These are phyloP conservation scores for Fusarium denticulatum DNA, from an alignment of 2,329 filamentous ascomycete genomes.

Conservation along the genomic window DNA sequence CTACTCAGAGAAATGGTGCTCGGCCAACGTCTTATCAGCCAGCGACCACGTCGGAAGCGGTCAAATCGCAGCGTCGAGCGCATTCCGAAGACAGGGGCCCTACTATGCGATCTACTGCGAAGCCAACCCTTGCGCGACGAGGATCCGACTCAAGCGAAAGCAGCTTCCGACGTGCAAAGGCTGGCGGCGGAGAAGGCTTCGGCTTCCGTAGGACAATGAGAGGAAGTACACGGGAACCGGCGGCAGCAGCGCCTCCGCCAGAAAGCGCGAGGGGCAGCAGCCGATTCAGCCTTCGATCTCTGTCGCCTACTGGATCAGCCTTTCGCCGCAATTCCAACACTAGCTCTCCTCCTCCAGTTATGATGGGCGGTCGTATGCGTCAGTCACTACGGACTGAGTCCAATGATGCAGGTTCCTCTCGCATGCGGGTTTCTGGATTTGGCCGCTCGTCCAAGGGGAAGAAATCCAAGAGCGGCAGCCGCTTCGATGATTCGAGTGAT, in stretches of 20 bases:
- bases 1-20: slow-evolving; percentile 6
- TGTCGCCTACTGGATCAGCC: slow-evolving; percentile 72
- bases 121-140: slow-evolving; percentile 58
- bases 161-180: slow-evolving; percentile 78
- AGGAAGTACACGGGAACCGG: slow-evolving; percentile 38
- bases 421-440: slow-evolving; percentile 56
- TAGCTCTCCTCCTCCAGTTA: slow-evolving; percentile 51
- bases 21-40: slow-evolving; percentile 48
- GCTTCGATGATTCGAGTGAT: slow-evolving; percentile 79
- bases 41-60: slow-evolving; percentile 14
- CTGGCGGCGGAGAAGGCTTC: slow-evolving; percentile 58
- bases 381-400: slow-evolving; percentile 57
- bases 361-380: slow-evolving; percentile 54
- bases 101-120: slow-evolving; percentile 34
- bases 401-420: slow-evolving; percentile 49
- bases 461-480: slow-evolving; percentile 59
- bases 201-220: slow-evolving; percentile 82
- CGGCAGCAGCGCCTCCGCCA: slow-evolving; percentile 34
- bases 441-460: slow-evolving; percentile 50
- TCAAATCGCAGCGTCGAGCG: slow-evolving; percentile 37
- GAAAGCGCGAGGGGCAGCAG: slow-evolving; percentile 54
- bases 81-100: slow-evolving; percentile 39
- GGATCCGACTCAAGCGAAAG: slow-evolving; percentile 78
- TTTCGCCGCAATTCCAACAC: slow-evolving; percentile 55
- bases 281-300: slow-evolving; percentile 75